Conservation (phyloP, 495 filamentous ascomycete genomes). For the Aspergillus sclerotioniger region DNA sequence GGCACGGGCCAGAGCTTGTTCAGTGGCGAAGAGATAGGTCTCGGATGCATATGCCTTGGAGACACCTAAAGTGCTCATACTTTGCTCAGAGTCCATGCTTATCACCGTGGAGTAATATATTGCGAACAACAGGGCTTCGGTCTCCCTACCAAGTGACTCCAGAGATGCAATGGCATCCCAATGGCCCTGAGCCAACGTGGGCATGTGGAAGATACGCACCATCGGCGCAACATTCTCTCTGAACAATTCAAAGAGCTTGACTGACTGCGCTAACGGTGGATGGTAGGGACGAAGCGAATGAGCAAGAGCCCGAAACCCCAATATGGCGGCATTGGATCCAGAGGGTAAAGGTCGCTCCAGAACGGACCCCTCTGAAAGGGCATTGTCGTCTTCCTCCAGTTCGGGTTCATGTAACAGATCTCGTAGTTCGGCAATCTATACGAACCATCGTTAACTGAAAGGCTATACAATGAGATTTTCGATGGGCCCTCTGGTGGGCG, state of each 20-base stretch:
- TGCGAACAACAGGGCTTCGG: conserved; percentile 66
- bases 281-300: conserved; percentile 25
- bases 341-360: conserved; percentile 22
- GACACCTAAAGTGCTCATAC: conserved; percentile 13
- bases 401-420: conserved; percentile 56
- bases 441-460: neutral
- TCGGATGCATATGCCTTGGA: conserved; percentile 36
- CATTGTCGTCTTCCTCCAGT: conserved; percentile 42
- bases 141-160: conserved; percentile 44
- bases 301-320: conserved; percentile 47
- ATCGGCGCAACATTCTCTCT: conserved; percentile 62
- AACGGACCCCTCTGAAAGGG: neutral
- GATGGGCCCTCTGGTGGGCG: conserved; percentile 9
- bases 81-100: conserved; percentile 48
- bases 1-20: conserved; percentile 66
- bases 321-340: conserved; percentile 42
- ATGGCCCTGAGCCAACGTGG: conserved; percentile 45
- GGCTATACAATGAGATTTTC: neutral
- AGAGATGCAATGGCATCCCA: conserved; percentile 41
- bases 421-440: conserved; percentile 54
- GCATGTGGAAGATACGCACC: conserved; percentile 61
- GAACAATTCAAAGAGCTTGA: conserved; percentile 60
- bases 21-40: conserved; percentile 65
- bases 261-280: conserved; percentile 57
- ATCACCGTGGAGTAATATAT: conserved; percentile 72